These are phyloP conservation scores for Populus hybrid DNA, from an alignment of 441 rosid genomes.

Conservation along the genomic window DNA sequence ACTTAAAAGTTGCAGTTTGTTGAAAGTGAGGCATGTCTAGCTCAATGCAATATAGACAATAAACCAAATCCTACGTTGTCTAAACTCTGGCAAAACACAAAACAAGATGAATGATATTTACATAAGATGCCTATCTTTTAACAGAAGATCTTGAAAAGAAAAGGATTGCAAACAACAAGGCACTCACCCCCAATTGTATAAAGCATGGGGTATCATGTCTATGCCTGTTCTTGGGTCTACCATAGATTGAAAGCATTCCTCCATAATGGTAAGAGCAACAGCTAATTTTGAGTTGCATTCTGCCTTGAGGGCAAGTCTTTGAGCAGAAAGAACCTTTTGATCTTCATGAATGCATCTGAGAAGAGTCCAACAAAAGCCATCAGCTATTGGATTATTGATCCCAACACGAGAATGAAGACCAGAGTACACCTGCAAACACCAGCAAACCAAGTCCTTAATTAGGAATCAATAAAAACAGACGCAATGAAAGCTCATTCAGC, in stretches of 20 bases:
- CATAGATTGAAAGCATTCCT: constrained; percentile 95
- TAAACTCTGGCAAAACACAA: neutral
- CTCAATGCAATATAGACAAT: neutral
- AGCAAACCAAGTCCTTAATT: constrained; percentile 18
- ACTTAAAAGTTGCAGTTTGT: neutral
- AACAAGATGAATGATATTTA: neutral
- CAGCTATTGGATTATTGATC: constrained; percentile 44
- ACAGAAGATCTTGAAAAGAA: constrained; percentile 2
- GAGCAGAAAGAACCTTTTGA: constrained; percentile 73
- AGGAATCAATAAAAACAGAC: constrained; percentile 5
- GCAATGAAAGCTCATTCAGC: neutral
- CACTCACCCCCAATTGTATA: constrained; percentile 90
- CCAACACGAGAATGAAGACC: constrained; percentile 87
- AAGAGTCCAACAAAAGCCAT: constrained; percentile 82
- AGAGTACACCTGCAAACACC: constrained; percentile 54
- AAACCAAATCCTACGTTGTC: neutral
- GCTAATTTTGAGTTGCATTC: constrained; percentile 96
- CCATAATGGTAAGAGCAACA: constrained; percentile 89
- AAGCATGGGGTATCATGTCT: constrained; percentile 89
- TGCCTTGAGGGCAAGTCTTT: constrained; percentile 73
- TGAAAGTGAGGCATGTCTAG: neutral
- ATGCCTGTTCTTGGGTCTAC: constrained; percentile 95
- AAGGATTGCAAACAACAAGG: constrained; percentile 7
- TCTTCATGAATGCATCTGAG: constrained; percentile 87
- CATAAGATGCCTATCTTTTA: neutral